A percentile compares a stretch with the other conserved stretches of the same genome.
Evolutionary conservation across 2,329 filamentous ascomycete genomes (phyloP).

Genomic region (Leptoxyphium fumago): DNA sequence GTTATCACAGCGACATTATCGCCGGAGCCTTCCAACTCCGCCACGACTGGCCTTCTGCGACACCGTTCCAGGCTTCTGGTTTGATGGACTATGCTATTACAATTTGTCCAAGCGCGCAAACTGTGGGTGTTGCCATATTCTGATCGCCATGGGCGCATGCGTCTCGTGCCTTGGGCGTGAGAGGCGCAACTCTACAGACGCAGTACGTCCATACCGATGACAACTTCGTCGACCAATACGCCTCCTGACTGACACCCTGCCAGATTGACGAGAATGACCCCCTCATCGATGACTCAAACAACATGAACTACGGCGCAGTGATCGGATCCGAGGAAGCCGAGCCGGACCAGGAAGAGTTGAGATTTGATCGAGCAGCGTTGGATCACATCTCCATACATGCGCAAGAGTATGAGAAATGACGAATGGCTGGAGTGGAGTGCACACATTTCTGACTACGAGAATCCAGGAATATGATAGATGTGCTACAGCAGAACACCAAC

Average conservation of each 20-base stretch:
- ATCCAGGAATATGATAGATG: slow-evolving; percentile 34
- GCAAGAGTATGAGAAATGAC: slow-evolving; percentile 25
- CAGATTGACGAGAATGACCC: slow-evolving; percentile 32
- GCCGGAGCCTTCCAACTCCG: too few relatives aligned
- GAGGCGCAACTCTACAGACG: slow-evolving; percentile 26
- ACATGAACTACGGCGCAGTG: slow-evolving; percentile 29
- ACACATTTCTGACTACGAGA: not conserved
- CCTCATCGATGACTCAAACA: slow-evolving; percentile 26
- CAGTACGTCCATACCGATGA: slow-evolving; percentile 21
- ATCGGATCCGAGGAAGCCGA: slow-evolving; percentile 23
- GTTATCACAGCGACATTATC: too few relatives aligned
- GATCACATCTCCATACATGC: slow-evolving; percentile 36
- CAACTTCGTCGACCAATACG: not conserved
- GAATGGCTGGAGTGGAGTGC: too few relatives aligned
- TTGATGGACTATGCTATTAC: too few relatives aligned
- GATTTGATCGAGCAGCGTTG: slow-evolving; percentile 32
- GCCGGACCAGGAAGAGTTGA: slow-evolving; percentile 34
- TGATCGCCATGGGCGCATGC: slow-evolving; percentile 30
- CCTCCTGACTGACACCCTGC: slow-evolving; percentile 9
- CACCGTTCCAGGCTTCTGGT: too few relatives aligned
- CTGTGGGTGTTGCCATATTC: too few relatives aligned
- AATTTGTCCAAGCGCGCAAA: too few relatives aligned
- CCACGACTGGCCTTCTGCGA: too few relatives aligned
- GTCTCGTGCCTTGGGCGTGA: slow-evolving; percentile 33
- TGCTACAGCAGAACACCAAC: slow-evolving; percentile 28